Evolutionary conservation across 495 filamentous ascomycete species (phyloP).

Genomic region (Aspergillus egyptiacus): DNA sequence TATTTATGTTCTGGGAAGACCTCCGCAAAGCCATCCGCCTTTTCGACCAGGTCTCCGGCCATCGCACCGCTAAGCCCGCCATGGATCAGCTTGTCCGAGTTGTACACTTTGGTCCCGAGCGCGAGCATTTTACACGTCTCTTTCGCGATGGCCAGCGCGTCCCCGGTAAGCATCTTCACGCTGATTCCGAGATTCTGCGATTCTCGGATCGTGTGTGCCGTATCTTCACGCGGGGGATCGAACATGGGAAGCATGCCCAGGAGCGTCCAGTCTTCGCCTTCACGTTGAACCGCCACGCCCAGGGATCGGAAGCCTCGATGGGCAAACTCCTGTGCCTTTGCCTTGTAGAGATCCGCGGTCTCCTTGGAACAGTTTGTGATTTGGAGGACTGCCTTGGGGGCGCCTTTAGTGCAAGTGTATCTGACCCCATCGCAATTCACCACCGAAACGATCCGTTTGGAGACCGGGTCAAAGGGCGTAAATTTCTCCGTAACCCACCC

Average conservation of each 20-base stretch:
- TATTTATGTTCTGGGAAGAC: conserved; percentile 98
- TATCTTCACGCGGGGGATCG: conserved; percentile 68
- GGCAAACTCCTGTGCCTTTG: conserved; percentile 65
- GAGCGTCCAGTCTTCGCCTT: conserved; percentile 57
- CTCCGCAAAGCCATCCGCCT: conserved; percentile 71
- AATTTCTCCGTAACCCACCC: conserved; percentile 68
- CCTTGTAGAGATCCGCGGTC: conserved; percentile 53
- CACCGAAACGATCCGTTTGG: conserved; percentile 64
- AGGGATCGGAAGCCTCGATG: conserved; percentile 70
- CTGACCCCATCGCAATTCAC: conserved; percentile 54
- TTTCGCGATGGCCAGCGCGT: conserved; percentile 69
- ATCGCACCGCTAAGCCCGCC: conserved; percentile 63
- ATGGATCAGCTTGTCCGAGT: conserved; percentile 64
- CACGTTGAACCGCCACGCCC: conserved; percentile 61
- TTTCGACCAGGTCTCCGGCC: conserved; percentile 65
- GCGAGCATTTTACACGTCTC: conserved; percentile 74
- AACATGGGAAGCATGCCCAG: conserved; percentile 72
- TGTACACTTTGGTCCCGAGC: conserved; percentile 70
- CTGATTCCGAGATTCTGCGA: conserved; percentile 65
- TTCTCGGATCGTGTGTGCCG: conserved; percentile 68
- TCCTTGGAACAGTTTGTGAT: conserved; percentile 56
- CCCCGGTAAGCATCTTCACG: conserved; percentile 73
- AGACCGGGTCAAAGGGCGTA: conserved; percentile 68
- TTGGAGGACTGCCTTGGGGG: conserved; percentile 64
- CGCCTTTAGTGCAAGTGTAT: conserved; percentile 66